phyloP scores from a whole-genome alignment of 306 rosid species.

The Chamaecrista fasciculata region DNA sequence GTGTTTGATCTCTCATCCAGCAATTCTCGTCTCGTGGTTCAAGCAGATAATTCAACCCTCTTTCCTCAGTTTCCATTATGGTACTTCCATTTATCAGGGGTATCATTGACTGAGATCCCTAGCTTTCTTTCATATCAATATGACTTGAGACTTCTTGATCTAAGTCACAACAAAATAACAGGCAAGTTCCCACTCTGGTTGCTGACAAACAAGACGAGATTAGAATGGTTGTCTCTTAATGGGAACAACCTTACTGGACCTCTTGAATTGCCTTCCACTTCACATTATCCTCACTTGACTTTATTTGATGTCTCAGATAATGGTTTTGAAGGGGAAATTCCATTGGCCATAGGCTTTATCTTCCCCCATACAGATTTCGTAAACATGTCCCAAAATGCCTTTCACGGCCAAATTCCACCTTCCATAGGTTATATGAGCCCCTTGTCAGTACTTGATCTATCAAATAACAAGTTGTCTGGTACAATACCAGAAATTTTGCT shows the following conservation, averaged over 20 bases:
- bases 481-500: background rate
- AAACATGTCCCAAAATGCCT: slow-evolving; percentile 25
- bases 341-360: background rate
- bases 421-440: no score
- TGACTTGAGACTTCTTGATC: slow-evolving; percentile 11
- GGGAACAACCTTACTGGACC: slow-evolving; percentile 16
- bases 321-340: background rate
- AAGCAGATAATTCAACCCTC: slow-evolving; percentile 28
- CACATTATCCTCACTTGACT: background rate
- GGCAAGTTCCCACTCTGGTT: slow-evolving; percentile 27
- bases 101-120: slow-evolving; percentile 20
- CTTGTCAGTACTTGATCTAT: no score
- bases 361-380: background rate
- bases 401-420: no score
- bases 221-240: background rate
- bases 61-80: slow-evolving; percentile 23
- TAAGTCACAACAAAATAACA: background rate
- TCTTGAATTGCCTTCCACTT: slow-evolving; percentile 1
- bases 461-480: background rate
- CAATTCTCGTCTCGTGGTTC: slow-evolving; percentile 2
- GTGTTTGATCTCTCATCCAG: background rate
- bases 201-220: slow-evolving; percentile 17
- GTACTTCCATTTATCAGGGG: slow-evolving; percentile 4
- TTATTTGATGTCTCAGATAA: slow-evolving; percentile 17
- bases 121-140: slow-evolving; percentile 19